phyloP scores from a whole-genome alignment of 2,329 filamentous ascomycete genomes.

The Exophiala sp. region DNA sequence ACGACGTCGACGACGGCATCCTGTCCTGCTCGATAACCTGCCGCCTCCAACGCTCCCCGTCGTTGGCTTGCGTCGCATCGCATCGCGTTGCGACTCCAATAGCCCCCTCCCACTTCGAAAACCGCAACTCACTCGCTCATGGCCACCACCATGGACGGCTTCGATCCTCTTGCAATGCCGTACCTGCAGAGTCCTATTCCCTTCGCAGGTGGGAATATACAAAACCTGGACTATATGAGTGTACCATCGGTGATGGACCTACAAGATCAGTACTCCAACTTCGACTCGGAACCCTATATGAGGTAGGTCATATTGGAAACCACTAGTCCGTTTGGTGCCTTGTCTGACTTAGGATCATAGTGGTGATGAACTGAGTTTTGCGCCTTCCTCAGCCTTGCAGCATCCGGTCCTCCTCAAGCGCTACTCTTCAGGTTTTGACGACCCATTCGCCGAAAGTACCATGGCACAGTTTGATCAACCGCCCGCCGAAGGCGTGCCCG shows the following conservation, averaged over 20 bases:
- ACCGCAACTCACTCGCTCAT: conserved; percentile 14
- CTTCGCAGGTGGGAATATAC: conserved; percentile 44
- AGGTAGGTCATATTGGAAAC: conserved; percentile 42
- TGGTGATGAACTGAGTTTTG: conserved; percentile 49
- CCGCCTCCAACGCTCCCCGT: conserved; percentile 1
- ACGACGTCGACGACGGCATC: conserved; percentile 1
- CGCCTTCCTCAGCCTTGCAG: conserved; percentile 38
- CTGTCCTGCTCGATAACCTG: conserved; percentile 4
- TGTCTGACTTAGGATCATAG: conserved; percentile 31
- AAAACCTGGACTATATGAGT: conserved; percentile 44
- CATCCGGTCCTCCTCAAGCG: conserved; percentile 43
- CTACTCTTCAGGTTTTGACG: conserved; percentile 44
- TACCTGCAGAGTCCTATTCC: conserved; percentile 55
- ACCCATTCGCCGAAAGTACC: conserved; percentile 48
- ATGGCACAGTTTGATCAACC: conserved; percentile 40
- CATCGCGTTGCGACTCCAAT: conserved; percentile 4
- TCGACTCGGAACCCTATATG: conserved; percentile 55
- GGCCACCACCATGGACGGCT: conserved; percentile 47
- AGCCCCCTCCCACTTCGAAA: neutral
- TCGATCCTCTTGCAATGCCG: conserved; percentile 58
- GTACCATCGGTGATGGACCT: conserved; percentile 50
- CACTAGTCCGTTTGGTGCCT: conserved; percentile 15
- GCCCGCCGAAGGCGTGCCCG: conserved; percentile 43
- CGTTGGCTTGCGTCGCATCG: neutral
- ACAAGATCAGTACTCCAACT: conserved; percentile 54